A percentile compares a stretch with the other conserved stretches of the same genome.
Conservation (phyloP, 2,329 filamentous ascomycete genomes). For the Pestalotiopsis sp. region DNA sequence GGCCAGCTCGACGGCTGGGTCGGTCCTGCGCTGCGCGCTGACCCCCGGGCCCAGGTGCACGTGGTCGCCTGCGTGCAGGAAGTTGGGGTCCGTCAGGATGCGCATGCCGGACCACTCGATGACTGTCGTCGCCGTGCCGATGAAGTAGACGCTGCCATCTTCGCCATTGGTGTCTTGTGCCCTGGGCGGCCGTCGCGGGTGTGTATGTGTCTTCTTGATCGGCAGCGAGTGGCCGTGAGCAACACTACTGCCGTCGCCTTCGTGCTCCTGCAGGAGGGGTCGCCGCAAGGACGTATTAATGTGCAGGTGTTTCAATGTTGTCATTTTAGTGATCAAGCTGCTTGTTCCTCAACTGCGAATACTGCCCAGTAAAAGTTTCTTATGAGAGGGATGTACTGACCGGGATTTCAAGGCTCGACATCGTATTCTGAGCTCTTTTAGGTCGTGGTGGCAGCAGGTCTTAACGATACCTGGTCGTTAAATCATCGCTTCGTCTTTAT, state of each 20-base stretch:
- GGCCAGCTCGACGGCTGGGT: constrained; percentile 61
- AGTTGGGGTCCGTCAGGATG: constrained; percentile 62
- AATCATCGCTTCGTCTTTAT: constrained; percentile 2
- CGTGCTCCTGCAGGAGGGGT: not conserved
- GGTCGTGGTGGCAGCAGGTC: not conserved
- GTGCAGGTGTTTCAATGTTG: not conserved
- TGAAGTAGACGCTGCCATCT: constrained; percentile 50
- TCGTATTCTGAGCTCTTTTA: not conserved
- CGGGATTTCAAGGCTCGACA: not conserved
- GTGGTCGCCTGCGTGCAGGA: constrained; percentile 65
- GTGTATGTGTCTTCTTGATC: constrained; percentile 23
- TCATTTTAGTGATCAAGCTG: not conserved
- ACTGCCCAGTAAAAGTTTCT: not conserved
- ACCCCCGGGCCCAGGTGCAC: constrained; percentile 67
- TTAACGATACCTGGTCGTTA: not conserved
- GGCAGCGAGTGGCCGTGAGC: constrained; percentile 15
- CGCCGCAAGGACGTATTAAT: not conserved
- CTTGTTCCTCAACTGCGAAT: not conserved
- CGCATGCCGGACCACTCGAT: constrained; percentile 53
- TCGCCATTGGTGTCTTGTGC: constrained; percentile 19
- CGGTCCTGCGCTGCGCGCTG: constrained; percentile 50
- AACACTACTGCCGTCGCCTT: not conserved
- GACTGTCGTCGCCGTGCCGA: constrained; percentile 57
- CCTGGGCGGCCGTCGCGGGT: constrained; percentile 19
- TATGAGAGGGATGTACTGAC: not conserved